Conservation (phyloP, 331 rosid genomes). For the Quercus phellos region DNA sequence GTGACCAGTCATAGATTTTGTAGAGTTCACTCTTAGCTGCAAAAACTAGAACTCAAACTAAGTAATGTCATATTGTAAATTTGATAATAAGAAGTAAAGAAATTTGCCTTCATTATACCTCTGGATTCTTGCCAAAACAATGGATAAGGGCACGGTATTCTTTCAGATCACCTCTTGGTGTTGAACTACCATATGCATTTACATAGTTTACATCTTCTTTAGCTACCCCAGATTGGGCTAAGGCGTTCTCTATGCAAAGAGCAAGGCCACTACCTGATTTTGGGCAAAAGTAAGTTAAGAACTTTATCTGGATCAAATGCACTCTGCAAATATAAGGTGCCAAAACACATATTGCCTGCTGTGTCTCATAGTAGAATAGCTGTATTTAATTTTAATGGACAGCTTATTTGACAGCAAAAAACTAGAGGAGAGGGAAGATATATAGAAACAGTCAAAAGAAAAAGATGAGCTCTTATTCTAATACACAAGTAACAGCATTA, state of each 20-base stretch:
- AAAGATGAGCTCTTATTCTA: not conserved
- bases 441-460: not conserved
- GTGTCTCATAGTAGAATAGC: not conserved
- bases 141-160: constrained; percentile 35
- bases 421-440: not conserved
- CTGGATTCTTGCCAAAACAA: constrained; percentile 36
- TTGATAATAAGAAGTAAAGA: not conserved
- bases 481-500: not conserved
- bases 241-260: constrained; percentile 45
- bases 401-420: not conserved
- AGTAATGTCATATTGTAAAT: not conserved
- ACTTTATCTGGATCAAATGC: not conserved
- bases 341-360: not conserved
- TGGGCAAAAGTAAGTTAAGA: not conserved
- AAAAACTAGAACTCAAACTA: not conserved
- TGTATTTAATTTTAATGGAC: not conserved
- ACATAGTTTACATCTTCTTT: constrained; percentile 43
- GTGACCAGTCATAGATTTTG: constrained; percentile 45
- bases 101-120: constrained; percentile 8
- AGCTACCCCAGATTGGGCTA: constrained; percentile 31
- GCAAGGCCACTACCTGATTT: constrained; percentile 26
- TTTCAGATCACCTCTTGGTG: constrained; percentile 30
- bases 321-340: not conserved
- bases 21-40: constrained; percentile 36
- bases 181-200: constrained; percentile 41